These are phyloP conservation scores for Blastobotrys apis DNA, from an alignment of 1,139 yeast species.

Conservation along the genomic window DNA sequence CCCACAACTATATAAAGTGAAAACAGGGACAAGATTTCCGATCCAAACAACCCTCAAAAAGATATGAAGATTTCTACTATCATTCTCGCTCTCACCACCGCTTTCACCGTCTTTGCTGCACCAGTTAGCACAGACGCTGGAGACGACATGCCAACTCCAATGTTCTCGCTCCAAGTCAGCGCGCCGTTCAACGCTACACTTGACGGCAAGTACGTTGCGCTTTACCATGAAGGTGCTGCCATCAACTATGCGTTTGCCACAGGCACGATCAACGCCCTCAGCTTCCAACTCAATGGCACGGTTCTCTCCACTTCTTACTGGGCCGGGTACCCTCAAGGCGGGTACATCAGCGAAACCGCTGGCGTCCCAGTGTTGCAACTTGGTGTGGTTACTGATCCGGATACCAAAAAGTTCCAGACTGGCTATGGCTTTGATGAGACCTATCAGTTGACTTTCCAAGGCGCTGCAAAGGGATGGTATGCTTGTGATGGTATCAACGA, in stretches of 20 bases:
- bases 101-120: neutral
- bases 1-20: neutral
- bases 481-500: slow-evolving; percentile 15
- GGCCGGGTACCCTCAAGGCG: slow-evolving; percentile 2
- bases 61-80: neutral
- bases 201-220: slow-evolving; percentile 33
- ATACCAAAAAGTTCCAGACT: neutral
- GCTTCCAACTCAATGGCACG: slow-evolving; percentile 8
- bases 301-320: too few relatives aligned
- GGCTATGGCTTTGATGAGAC: slow-evolving; percentile 4
- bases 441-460: slow-evolving; percentile 1
- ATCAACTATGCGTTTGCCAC: slow-evolving; percentile 39
- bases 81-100: neutral
- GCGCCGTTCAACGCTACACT: slow-evolving; percentile 12
- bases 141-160: slow-evolving; percentile 1
- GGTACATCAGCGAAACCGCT: neutral
- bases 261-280: neutral
- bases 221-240: slow-evolving; percentile 51
- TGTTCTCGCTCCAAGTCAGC: slow-evolving; percentile 4
- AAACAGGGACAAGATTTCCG: neutral
- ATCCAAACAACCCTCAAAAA: neutral
- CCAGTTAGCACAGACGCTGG: neutral
- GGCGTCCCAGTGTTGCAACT: slow-evolving; percentile 2
- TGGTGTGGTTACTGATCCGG: slow-evolving; percentile 7
- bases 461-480: slow-evolving; percentile 8